phyloP scores from a whole-genome alignment of 148 eudicot species.

The Rhododendron vialii region DNA sequence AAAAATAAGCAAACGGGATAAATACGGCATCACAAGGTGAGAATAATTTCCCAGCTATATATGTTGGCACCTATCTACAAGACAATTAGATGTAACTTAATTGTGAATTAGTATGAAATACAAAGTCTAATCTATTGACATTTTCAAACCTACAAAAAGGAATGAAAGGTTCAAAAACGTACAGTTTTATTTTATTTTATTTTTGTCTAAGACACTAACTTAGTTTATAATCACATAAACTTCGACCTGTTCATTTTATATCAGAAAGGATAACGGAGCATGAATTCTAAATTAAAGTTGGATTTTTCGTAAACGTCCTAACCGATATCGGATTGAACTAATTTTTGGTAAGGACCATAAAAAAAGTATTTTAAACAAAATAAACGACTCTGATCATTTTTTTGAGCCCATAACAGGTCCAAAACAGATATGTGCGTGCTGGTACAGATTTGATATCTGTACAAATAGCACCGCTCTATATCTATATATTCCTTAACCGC shows the following conservation, averaged over 20 bases:
- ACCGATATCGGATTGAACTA: too few species aligned
- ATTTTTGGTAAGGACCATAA: too few species aligned
- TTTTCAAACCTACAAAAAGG: not conserved
- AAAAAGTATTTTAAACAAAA: too few species aligned
- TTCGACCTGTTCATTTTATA: not conserved
- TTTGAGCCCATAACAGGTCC: too few species aligned
- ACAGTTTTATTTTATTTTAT: too few species aligned
- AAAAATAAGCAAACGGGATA: not conserved
- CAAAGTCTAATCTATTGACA: not conserved
- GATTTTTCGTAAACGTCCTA: too few species aligned
- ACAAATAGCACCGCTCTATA: not conserved
- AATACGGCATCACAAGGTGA: not conserved
- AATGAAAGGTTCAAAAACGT: not conserved
- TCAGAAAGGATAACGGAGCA: too few species aligned
- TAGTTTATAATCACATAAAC: not conserved
- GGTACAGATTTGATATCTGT: too few species aligned
- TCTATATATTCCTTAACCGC: not conserved
- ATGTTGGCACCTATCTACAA: not conserved
- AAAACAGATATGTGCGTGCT: too few species aligned
- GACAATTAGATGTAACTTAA: not conserved
- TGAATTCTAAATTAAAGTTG: too few species aligned
- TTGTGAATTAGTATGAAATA: too few species aligned
- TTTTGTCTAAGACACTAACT: not conserved
- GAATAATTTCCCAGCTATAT: not conserved
- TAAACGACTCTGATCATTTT: too few species aligned